These are phyloP conservation scores for cucumber (Cucumis sativus) DNA, from an alignment of 306 rosid genomes.

Conservation along the genomic window DNA sequence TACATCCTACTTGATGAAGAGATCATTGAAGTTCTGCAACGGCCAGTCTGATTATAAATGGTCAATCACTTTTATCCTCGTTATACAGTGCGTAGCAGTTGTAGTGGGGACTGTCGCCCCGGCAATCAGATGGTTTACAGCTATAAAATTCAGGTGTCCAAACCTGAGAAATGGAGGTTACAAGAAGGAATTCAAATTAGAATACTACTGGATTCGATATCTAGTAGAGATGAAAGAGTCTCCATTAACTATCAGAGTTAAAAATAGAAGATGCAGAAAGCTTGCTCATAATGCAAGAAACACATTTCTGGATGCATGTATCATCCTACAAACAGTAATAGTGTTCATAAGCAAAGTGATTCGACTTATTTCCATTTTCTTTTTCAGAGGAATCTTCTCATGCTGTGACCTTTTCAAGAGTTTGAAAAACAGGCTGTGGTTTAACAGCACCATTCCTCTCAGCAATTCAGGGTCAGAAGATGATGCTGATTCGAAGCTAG, in stretches of 20 bases:
- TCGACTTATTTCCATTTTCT: conserved; percentile 32
- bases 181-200: conserved; percentile 33
- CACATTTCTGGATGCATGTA: conserved; percentile 27
- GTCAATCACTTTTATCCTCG: conserved; percentile 52
- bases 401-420: conserved; percentile 20
- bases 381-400: conserved; percentile 19
- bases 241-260: conserved; percentile 34
- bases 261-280: conserved; percentile 28
- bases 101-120: conserved; percentile 70
- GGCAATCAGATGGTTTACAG: conserved; percentile 62
- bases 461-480: conserved; percentile 18
- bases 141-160: conserved; percentile 48
- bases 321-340: conserved; percentile 40
- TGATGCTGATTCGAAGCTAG: conserved; percentile 13
- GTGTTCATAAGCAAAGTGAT: conserved; percentile 50
- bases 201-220: conserved; percentile 50
- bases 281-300: conserved; percentile 37
- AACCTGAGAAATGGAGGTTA: conserved; percentile 8
- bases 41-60: conserved; percentile 69
- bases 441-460: conserved; percentile 10
- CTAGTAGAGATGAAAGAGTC: conserved; percentile 34
- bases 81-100: conserved; percentile 52
- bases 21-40: conserved; percentile 44
- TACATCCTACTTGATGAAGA: conserved; percentile 43
- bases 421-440: conserved; percentile 17